Conservation (phyloP, 306 rosid species). For the Comarum palustre region DNA sequence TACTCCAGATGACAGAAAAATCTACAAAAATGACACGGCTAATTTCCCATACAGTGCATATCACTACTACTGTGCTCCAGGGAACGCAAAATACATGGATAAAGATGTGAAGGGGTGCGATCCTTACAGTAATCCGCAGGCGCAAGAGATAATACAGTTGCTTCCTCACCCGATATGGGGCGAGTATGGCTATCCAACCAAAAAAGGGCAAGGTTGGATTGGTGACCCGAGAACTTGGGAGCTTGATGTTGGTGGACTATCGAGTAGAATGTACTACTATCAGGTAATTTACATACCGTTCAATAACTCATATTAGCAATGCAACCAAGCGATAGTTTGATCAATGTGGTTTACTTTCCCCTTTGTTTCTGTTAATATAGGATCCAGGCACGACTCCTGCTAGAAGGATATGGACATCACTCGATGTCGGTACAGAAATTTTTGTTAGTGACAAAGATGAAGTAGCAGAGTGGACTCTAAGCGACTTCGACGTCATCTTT, state of each 20-base stretch:
- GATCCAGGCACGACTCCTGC: conserved; percentile 67
- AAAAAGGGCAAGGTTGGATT: conserved; percentile 71
- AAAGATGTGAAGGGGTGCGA: conserved; percentile 59
- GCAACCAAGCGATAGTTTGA: background rate
- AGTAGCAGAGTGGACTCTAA: conserved; percentile 74
- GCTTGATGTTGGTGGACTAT: conserved; percentile 74
- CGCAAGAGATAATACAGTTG: conserved; percentile 80
- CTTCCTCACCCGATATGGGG: conserved; percentile 76
- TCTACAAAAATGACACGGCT: conserved; percentile 60
- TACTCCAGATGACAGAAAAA: conserved; percentile 54
- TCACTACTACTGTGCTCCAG: conserved; percentile 76
- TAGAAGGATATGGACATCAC: conserved; percentile 65
- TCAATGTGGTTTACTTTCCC: background rate
- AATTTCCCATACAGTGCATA: conserved; percentile 70
- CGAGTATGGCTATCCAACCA: conserved; percentile 68
- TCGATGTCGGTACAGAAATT: conserved; percentile 73
- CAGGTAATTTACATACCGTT: conserved; percentile 38
- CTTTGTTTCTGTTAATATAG: conserved; percentile 28
- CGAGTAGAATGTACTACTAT: conserved; percentile 63
- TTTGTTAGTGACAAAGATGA: conserved; percentile 59
- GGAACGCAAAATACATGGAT: conserved; percentile 60
- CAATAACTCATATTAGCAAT: background rate
- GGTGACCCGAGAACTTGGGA: conserved; percentile 77
- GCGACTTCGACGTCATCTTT: conserved; percentile 54
- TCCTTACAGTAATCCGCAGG: conserved; percentile 80